Conservation (phyloP, 2,329 filamentous ascomycete genomes). For the Penicillium sp. region DNA sequence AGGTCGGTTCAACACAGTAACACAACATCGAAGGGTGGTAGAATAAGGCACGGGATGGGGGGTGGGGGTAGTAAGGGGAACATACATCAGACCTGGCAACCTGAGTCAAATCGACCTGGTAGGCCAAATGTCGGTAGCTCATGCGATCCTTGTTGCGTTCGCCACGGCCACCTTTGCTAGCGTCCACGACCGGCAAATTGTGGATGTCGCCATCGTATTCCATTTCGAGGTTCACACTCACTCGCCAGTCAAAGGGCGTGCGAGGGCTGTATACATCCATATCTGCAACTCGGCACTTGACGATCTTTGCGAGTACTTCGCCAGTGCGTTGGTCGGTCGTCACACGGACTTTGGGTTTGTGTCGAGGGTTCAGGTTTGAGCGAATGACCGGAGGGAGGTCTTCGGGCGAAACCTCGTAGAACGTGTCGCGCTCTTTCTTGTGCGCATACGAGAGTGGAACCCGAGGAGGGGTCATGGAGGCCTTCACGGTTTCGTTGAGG, state of each 20-base stretch:
- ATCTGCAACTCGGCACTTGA: slow-evolving; percentile 88
- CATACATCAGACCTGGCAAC: slow-evolving; percentile 65
- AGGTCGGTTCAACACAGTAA: slow-evolving; percentile 12
- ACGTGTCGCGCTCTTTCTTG: slow-evolving; percentile 79
- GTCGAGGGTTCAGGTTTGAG: slow-evolving; percentile 62
- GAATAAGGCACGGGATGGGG: background rate
- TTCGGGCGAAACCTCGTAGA: slow-evolving; percentile 72
- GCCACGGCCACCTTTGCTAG: slow-evolving; percentile 41
- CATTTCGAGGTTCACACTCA: slow-evolving; percentile 95
- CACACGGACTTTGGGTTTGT: slow-evolving; percentile 70
- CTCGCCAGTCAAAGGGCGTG: slow-evolving; percentile 82
- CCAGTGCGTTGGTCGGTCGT: slow-evolving; percentile 75
- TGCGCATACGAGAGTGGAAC: slow-evolving; percentile 74
- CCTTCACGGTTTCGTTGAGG: slow-evolving; percentile 71
- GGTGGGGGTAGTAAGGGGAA: slow-evolving; percentile 7
- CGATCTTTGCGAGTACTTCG: slow-evolving; percentile 76
- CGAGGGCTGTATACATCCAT: slow-evolving; percentile 83
- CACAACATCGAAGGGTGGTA: slow-evolving; percentile 6
- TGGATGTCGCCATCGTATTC: slow-evolving; percentile 73
- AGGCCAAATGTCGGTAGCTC: slow-evolving; percentile 85
- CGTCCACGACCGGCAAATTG: slow-evolving; percentile 52
- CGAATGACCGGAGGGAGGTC: slow-evolving; percentile 69
- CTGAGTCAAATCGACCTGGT: slow-evolving; percentile 91
- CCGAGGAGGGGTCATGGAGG: slow-evolving; percentile 47
- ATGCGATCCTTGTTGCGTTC: slow-evolving; percentile 87